Evolutionary conservation across 148 eudicot species (phyloP).

Genomic region (Polygonum aviculare): DNA sequence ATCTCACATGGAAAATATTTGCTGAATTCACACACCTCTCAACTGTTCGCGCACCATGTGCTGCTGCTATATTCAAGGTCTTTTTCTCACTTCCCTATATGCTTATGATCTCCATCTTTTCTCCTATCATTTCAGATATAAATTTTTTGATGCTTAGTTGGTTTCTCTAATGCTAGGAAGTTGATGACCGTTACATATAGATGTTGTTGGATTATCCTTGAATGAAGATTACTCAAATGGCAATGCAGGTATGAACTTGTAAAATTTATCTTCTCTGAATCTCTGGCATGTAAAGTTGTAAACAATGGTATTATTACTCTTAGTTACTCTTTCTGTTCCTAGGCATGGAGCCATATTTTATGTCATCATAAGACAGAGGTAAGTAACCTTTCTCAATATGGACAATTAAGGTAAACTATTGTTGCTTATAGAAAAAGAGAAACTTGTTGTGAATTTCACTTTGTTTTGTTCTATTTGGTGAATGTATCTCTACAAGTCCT

Average conservation of each 20-base stretch:
- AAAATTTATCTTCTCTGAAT: not conserved
- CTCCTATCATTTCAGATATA: not conserved
- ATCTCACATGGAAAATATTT: slow-evolving; percentile 91
- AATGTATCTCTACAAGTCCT: not conserved
- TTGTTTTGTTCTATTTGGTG: not conserved
- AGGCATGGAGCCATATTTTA: not conserved
- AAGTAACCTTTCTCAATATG: not conserved
- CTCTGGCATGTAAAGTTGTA: not conserved
- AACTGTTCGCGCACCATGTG: slow-evolving; percentile 79
- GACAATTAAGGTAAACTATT: not conserved
- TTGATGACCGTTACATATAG: slow-evolving; percentile 78
- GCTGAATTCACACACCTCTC: slow-evolving; percentile 84
- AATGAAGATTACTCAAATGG: slow-evolving; percentile 28
- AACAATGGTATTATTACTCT: not conserved
- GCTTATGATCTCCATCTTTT: not conserved
- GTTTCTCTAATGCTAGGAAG: slow-evolving; percentile 46
- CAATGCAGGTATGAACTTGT: slow-evolving; percentile 4
- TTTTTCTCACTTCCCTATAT: not conserved
- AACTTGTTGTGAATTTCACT: not conserved
- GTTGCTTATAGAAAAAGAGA: not conserved
- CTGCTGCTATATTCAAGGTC: slow-evolving; percentile 91
- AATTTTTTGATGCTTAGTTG: not conserved
- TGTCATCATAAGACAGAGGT: not conserved
- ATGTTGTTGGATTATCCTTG: slow-evolving; percentile 69
- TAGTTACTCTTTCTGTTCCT: not conserved